These are phyloP conservation scores for Mycena pura DNA, from an alignment of 768 basidiomycete genomes.

Conservation along the genomic window DNA sequence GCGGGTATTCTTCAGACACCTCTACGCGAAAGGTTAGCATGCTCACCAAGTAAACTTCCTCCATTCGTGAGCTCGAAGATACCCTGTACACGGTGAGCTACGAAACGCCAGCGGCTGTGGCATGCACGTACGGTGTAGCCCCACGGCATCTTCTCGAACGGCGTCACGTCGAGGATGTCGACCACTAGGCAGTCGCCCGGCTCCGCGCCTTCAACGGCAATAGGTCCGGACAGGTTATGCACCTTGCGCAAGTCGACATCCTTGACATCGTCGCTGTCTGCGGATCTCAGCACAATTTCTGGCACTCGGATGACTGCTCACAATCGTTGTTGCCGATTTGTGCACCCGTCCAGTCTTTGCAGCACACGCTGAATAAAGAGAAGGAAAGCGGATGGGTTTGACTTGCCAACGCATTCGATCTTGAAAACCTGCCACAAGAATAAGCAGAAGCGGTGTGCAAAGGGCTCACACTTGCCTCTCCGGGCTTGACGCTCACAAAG, in stretches of 20 bases:
- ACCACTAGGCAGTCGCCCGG: conserved; percentile 83
- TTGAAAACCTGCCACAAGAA: conserved; percentile 61
- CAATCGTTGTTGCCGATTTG: conserved; percentile 81
- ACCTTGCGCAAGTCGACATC: conserved; percentile 69
- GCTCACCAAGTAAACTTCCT: conserved; percentile 69
- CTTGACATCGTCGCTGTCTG: conserved; percentile 72
- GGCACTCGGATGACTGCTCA: conserved; percentile 34
- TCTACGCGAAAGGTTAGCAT: neutral
- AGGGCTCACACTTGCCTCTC: conserved; percentile 46
- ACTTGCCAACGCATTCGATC: conserved; percentile 67
- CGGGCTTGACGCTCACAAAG: conserved; percentile 65
- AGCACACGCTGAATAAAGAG: neutral
- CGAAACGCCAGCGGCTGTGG: neutral
- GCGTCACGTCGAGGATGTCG: conserved; percentile 77
- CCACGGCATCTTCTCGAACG: conserved; percentile 82
- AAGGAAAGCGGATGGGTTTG: neutral
- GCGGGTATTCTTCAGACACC: neutral
- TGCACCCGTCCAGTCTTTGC: conserved; percentile 78
- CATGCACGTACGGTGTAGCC: conserved; percentile 65
- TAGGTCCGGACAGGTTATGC: conserved; percentile 80
- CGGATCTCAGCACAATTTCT: neutral
- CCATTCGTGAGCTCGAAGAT: conserved; percentile 80
- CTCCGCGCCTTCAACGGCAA: conserved; percentile 77
- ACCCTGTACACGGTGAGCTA: conserved; percentile 47
- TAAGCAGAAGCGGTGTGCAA: neutral